Conservation (phyloP, 345 rosid species). For the sweet orange (Citrus sinensis) region DNA sequence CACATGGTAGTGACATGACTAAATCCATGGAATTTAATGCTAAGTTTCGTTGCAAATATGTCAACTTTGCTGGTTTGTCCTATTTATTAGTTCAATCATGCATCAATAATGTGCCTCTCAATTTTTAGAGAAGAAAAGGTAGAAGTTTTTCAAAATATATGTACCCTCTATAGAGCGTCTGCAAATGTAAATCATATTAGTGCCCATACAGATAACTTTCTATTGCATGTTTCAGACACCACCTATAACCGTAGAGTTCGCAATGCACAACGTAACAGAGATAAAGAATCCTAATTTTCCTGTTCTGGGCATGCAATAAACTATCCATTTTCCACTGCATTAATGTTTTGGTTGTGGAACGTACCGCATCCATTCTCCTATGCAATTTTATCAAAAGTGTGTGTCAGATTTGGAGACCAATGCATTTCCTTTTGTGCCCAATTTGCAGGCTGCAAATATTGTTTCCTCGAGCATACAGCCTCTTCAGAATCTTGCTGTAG, state of each 20-base stretch:
- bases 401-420: not conserved
- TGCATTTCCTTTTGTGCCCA: not conserved
- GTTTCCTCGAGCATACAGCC: constrained; percentile 86
- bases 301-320: not conserved
- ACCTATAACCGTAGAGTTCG: not conserved
- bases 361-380: not conserved
- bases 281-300: not conserved
- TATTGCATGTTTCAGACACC: not conserved
- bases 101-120: not conserved
- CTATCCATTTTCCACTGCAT: not conserved
- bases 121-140: not conserved
- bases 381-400: not conserved
- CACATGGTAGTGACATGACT: not conserved
- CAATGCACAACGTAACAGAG: not conserved
- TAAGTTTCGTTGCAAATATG: not conserved
- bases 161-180: not conserved
- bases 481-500: constrained; percentile 56
- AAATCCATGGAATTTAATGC: not conserved
- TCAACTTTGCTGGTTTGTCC: no score
- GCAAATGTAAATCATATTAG: not conserved
- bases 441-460: constrained; percentile 60
- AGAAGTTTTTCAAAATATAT: no score
- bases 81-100: not conserved
- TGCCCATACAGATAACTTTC: not conserved
- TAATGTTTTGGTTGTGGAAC: not conserved